A percentile compares a stretch with the other conserved stretches of the same genome.
Evolutionary conservation across 176 grass and related monocot species (phyloP).

Genomic region (Carex pumila): DNA sequence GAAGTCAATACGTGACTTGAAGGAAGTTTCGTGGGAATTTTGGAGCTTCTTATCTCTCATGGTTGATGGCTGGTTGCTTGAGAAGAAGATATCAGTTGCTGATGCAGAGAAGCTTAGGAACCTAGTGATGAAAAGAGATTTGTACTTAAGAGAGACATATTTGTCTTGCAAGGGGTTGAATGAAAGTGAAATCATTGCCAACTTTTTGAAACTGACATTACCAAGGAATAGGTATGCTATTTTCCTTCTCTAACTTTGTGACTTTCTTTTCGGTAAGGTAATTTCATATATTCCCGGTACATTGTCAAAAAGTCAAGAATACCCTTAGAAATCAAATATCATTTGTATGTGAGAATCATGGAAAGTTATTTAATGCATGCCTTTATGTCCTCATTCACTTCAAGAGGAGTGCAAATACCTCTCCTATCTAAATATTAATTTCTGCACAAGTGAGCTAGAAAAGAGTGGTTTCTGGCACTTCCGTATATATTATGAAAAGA

Average conservation of each 20-base stretch:
- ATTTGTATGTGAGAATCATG: not conserved
- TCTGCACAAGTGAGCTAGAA: not conserved
- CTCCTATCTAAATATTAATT: not conserved
- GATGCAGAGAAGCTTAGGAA: conserved; percentile 58
- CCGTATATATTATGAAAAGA: not conserved
- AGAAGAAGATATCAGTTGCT: conserved; percentile 67
- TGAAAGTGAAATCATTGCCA: conserved; percentile 65
- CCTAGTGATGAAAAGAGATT: conserved; percentile 76
- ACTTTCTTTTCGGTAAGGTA: not conserved
- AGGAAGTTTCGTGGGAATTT: conserved; percentile 53
- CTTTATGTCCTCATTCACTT: not conserved
- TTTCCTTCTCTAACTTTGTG: not conserved
- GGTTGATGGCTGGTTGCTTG: conserved; percentile 88
- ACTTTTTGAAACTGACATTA: conserved; percentile 59
- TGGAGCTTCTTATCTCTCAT: conserved; percentile 79
- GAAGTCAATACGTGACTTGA: conserved; percentile 33
- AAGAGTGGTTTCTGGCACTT: not conserved
- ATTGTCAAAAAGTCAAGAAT: not conserved
- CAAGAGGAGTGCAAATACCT: not conserved
- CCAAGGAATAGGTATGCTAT: conserved; percentile 48
- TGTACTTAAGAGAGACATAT: conserved; percentile 55
- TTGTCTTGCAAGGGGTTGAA: conserved; percentile 57
- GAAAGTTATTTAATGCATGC: not conserved
- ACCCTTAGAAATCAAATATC: not conserved
- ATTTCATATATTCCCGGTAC: not conserved